These are phyloP conservation scores for Aspergillus japonicus DNA, from an alignment of 2,329 filamentous ascomycete genomes.

Conservation along the genomic window DNA sequence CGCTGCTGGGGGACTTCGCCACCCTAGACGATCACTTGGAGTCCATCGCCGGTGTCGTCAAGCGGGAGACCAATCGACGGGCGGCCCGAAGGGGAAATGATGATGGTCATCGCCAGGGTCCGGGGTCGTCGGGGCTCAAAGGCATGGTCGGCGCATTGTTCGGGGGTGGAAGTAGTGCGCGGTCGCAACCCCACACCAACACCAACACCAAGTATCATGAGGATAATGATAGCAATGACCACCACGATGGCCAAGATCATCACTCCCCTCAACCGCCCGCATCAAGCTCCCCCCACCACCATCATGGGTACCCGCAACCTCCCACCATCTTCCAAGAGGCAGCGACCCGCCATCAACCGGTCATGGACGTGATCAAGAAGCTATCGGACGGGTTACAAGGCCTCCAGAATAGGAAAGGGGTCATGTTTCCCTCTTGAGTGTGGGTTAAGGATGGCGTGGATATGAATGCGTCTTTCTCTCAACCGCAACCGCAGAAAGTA, in stretches of 20 bases:
- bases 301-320: background rate
- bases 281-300: too few species aligned
- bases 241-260: background rate
- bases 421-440: background rate
- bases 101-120: background rate
- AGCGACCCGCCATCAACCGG: constrained; percentile 28
- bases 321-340: constrained; percentile 26
- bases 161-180: background rate
- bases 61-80: constrained; percentile 19
- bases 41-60: constrained; percentile 32
- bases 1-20: constrained; percentile 28
- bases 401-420: constrained; percentile 16
- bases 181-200: background rate
- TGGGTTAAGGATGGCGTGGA: too few species aligned
- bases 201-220: background rate
- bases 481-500: too few species aligned
- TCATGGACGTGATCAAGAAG: constrained; percentile 26
- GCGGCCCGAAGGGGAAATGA: background rate
- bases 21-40: constrained; percentile 38
- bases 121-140: background rate
- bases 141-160: background rate
- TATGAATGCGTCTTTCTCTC: too few species aligned
- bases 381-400: constrained; percentile 26
- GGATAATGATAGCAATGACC: background rate
- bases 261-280: background rate